A percentile compares a stretch with the other conserved stretches of the same genome.
phyloP scores from a whole-genome alignment of 345 rosid species.

The Hibiscus mutabilis region DNA sequence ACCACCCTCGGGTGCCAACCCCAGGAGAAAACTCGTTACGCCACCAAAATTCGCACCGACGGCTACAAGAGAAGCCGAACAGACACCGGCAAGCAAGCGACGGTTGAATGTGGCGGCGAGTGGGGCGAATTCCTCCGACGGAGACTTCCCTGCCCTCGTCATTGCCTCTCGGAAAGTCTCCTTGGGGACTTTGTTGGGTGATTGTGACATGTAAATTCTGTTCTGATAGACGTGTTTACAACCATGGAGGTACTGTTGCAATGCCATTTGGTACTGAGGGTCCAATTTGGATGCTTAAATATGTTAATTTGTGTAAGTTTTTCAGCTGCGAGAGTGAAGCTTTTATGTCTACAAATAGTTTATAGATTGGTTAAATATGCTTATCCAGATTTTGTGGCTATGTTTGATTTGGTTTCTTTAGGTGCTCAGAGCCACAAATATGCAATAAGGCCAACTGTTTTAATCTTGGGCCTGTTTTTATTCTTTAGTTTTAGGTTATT shows the following conservation, averaged over 20 bases:
- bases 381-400: slow-evolving; percentile 8
- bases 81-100: slow-evolving; percentile 54
- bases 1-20: slow-evolving; percentile 60
- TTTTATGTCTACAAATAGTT: too few relatives aligned
- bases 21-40: slow-evolving; percentile 66
- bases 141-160: slow-evolving; percentile 18
- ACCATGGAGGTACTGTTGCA: slow-evolving; percentile 1
- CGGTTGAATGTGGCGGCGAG: slow-evolving; percentile 56
- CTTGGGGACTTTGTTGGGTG: slow-evolving; percentile 27
- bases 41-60: slow-evolving; percentile 83
- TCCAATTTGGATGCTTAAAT: neutral
- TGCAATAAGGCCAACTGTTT: neutral
- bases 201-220: neutral
- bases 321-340: neutral
- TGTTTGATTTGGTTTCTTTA: neutral
- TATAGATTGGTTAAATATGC: neutral
- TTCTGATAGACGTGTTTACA: neutral
- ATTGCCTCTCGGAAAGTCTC: slow-evolving; percentile 15
- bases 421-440: neutral
- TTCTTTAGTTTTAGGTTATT: neutral
- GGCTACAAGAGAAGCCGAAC: slow-evolving; percentile 70
- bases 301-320: neutral
- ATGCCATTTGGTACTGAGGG: neutral
- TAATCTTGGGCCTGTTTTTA: neutral
- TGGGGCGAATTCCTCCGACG: slow-evolving; percentile 59